Evolutionary conservation across 805 yeast genomes (phyloP).

Genomic region (Metschnikowia sp.): DNA sequence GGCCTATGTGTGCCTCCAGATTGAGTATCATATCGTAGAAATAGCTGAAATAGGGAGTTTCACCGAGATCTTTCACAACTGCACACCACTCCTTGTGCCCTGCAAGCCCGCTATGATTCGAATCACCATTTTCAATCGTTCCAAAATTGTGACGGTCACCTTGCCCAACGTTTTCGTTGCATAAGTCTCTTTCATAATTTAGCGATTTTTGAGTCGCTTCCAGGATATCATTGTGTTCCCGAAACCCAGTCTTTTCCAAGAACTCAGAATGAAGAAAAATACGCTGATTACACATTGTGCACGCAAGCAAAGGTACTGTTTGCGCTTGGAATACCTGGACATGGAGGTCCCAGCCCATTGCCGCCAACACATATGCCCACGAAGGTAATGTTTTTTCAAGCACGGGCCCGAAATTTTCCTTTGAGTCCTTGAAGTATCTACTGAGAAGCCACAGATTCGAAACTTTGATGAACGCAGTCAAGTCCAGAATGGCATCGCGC

Average conservation of each 20-base stretch:
- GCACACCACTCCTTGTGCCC: slow-evolving; percentile 40
- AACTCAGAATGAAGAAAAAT: slow-evolving; percentile 17
- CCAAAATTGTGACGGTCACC: too few species aligned
- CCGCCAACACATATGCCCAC: slow-evolving; percentile 35
- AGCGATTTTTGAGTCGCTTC: too few species aligned
- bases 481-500: not conserved
- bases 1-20: slow-evolving; percentile 24
- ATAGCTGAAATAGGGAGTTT: slow-evolving; percentile 19
- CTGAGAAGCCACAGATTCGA: slow-evolving; percentile 34
- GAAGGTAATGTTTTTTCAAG: slow-evolving; percentile 24
- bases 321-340: slow-evolving; percentile 28
- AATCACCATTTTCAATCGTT: not conserved
- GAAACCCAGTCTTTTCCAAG: not conserved
- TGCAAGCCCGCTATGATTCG: not conserved
- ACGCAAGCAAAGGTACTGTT: slow-evolving; percentile 30
- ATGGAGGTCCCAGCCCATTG: slow-evolving; percentile 36
- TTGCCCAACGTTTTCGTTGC: too few species aligned
- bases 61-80: slow-evolving; percentile 15
- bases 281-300: slow-evolving; percentile 36
- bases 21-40: slow-evolving; percentile 21
- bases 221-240: too few species aligned
- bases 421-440: slow-evolving; percentile 30
- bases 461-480: slow-evolving; percentile 17
- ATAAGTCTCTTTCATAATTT: too few species aligned
- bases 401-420: slow-evolving; percentile 29